Percentiles rank a stretch among this genome's conserved stretches.
These are phyloP conservation scores for Phlyctochytrium planicorne DNA, from an alignment of 192 early-diverging fungal genomes.

Conservation along the genomic window DNA sequence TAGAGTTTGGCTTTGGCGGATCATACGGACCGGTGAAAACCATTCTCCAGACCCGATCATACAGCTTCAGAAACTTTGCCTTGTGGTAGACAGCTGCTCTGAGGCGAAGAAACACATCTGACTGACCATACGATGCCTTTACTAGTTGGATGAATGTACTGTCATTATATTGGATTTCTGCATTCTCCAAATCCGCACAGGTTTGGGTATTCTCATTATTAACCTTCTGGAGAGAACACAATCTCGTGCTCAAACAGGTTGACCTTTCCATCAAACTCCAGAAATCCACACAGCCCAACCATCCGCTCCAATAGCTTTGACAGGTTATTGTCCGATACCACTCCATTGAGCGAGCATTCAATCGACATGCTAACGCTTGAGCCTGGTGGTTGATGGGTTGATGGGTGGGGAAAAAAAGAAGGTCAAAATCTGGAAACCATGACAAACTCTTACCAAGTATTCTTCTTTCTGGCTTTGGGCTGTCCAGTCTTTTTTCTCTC, in stretches of 20 bases:
- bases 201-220: no score
- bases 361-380: no score
- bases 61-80: conserved; percentile 21
- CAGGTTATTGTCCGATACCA: conserved; percentile 44
- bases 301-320: conserved; percentile 63
- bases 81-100: conserved; percentile 29
- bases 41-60: conserved; percentile 39
- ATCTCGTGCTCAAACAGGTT: conserved; percentile 69
- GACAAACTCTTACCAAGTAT: no score
- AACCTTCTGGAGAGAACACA: conserved; percentile 63
- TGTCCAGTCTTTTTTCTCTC: no score
- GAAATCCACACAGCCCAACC: conserved; percentile 63
- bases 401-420: no score
- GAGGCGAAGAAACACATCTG: conserved; percentile 67
- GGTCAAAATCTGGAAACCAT: no score
- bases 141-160: no score
- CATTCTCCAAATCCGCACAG: no score
- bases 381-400: no score
- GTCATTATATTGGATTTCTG: no score
- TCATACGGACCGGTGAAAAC: conserved; percentile 70
- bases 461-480: no score
- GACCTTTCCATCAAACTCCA: conserved; percentile 43
- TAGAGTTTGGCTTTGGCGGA: conserved; percentile 56
- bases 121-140: neutral
- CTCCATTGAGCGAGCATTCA: conserved; percentile 60